phyloP scores from a whole-genome alignment of 306 rosid species.

The Pachyrhizus erosus region DNA sequence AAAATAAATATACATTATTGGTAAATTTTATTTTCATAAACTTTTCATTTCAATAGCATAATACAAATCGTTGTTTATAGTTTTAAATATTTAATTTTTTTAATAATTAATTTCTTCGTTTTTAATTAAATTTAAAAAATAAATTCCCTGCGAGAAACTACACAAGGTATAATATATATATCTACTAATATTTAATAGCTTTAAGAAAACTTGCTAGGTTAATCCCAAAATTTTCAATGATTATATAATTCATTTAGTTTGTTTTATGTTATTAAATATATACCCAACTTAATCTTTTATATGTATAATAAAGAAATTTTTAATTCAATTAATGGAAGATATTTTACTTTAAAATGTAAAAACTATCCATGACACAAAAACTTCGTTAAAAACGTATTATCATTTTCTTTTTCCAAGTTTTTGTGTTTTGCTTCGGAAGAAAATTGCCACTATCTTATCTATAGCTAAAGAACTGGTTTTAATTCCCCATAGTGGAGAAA shows the following conservation, averaged over 20 bases:
- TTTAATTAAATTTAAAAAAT: background rate
- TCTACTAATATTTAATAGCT: no score
- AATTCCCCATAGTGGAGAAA: constrained; percentile 24
- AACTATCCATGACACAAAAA: background rate
- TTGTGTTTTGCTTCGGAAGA: background rate
- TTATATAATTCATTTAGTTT: background rate
- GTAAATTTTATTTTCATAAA: background rate
- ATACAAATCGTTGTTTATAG: background rate
- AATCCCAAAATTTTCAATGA: background rate
- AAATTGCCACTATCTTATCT: background rate
- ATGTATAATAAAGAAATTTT: background rate
- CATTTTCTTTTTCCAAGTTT: background rate
- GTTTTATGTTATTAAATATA: background rate
- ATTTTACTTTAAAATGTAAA: background rate
- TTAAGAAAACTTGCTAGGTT: background rate
- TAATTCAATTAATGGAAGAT: background rate
- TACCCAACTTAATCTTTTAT: no score
- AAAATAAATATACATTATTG: background rate
- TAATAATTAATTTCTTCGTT: background rate
- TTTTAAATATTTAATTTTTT: background rate
- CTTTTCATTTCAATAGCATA: background rate
- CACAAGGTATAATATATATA: no score
- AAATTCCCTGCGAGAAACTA: no score
- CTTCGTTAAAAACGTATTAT: background rate
- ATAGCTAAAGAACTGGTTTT: constrained; percentile 7